Percentiles rank a stretch among this genome's conserved stretches.
phyloP scores from a whole-genome alignment of 169 alveolate species.

The Plasmodium vivax region DNA sequence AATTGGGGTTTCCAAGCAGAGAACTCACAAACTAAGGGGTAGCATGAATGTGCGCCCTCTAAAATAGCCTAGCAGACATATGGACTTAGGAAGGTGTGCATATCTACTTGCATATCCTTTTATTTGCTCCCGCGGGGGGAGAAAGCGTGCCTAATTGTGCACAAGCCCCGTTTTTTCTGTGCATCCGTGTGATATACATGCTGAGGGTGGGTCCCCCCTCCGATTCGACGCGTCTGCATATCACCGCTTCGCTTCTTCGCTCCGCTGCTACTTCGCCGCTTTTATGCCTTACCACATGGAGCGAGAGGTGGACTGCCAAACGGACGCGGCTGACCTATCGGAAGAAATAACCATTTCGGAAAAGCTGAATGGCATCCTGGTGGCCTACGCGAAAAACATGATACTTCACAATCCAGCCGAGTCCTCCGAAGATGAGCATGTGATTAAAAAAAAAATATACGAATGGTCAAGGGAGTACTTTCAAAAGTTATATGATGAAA shows the following conservation, averaged over 20 bases:
- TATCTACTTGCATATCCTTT: neutral
- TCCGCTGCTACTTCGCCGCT: neutral
- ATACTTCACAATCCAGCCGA: conserved; percentile 36
- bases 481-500: conserved; percentile 42
- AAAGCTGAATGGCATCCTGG: conserved; percentile 25
- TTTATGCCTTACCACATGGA: conserved; percentile 19
- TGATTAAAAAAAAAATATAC: conserved; percentile 23
- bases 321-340: conserved; percentile 17
- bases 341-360: conserved; percentile 60
- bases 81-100: neutral
- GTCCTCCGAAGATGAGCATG: conserved; percentile 5
- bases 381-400: conserved; percentile 46
- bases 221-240: neutral
- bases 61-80: neutral
- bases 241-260: neutral
- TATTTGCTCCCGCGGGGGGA: neutral
- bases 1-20: neutral
- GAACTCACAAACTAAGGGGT: neutral
- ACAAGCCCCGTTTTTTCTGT: neutral
- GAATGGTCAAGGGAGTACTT: conserved; percentile 72
- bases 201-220: neutral
- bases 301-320: conserved; percentile 57
- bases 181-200: neutral
- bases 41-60: neutral
- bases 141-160: neutral